Evolutionary conservation across 1,284 basidiomycete species (phyloP).

Genomic region (Microbotryum intermedium): DNA sequence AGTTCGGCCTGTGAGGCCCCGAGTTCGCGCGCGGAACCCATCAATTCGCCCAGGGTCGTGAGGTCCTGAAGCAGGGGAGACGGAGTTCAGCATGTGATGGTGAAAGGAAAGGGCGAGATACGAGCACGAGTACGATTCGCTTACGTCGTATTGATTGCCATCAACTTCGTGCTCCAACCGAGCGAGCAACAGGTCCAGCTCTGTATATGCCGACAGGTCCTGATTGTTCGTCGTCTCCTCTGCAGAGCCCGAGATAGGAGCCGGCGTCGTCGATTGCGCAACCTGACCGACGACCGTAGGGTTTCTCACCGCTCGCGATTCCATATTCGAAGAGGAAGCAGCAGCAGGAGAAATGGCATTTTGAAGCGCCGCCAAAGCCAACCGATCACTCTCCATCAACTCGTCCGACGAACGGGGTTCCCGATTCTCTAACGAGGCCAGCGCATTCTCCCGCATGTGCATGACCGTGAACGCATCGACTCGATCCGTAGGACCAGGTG

Average conservation of each 20-base stretch:
- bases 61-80: slow-evolving; percentile 12
- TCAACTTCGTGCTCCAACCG: slow-evolving; percentile 12
- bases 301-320: no score
- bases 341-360: no score
- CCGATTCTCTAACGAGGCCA: no score
- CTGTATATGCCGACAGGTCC: slow-evolving; percentile 22
- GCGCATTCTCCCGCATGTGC: not conserved
- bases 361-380: not conserved
- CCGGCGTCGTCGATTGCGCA: no score
- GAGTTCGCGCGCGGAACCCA: slow-evolving; percentile 23
- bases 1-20: slow-evolving; percentile 26
- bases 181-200: slow-evolving; percentile 26
- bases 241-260: no score
- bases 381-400: not conserved
- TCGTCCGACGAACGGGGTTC: not conserved
- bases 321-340: no score
- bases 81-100: not conserved
- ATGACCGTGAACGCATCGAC: slow-evolving; percentile 21
- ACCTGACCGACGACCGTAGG: no score
- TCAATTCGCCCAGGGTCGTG: slow-evolving; percentile 27
- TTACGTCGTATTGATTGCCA: slow-evolving; percentile 21
- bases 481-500: slow-evolving; percentile 1
- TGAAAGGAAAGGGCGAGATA: no score
- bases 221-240: no score
- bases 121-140: not conserved